A percentile compares a stretch with the other conserved stretches of the same genome.
These are phyloP conservation scores for Tilletia indica DNA, from an alignment of 1,284 basidiomycete species.

Conservation along the genomic window DNA sequence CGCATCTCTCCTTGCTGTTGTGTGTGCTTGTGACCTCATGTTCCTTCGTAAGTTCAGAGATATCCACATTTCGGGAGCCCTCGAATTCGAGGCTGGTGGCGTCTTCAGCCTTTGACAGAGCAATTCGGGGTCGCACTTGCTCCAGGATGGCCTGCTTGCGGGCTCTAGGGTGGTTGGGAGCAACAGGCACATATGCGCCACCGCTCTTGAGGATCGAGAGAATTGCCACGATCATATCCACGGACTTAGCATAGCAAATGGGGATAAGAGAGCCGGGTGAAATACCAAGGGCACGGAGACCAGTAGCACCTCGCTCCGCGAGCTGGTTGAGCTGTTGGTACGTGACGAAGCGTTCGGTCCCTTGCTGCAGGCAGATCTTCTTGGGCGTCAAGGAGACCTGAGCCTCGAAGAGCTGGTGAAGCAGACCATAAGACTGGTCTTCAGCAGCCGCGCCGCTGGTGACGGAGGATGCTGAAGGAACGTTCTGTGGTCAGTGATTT, in stretches of 20 bases:
- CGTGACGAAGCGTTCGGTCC: not conserved
- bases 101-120: not conserved
- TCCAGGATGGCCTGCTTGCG: conserved; percentile 1
- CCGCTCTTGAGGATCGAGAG: not conserved
- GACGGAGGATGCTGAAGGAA: not conserved
- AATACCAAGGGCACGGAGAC: not conserved
- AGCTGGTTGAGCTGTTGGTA: not conserved
- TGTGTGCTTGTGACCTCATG: not conserved
- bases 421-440: conserved; percentile 3
- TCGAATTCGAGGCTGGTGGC: not conserved
- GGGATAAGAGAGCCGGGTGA: not conserved
- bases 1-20: not conserved
- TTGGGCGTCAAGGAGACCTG: conserved; percentile 1
- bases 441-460: not conserved
- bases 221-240: not conserved
- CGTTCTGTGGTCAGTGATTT: not conserved
- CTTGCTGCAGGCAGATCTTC: conserved; percentile 10
- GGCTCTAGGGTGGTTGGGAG: not conserved
- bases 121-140: not conserved
- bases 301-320: conserved; percentile 4
- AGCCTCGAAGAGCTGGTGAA: conserved; percentile 3
- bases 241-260: not conserved
- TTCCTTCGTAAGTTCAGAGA: not conserved
- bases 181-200: not conserved
- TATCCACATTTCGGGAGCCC: not conserved